These are phyloP conservation scores for Alisma plantagoaquatica DNA, from an alignment of 106 monocot species.

Conservation along the genomic window DNA sequence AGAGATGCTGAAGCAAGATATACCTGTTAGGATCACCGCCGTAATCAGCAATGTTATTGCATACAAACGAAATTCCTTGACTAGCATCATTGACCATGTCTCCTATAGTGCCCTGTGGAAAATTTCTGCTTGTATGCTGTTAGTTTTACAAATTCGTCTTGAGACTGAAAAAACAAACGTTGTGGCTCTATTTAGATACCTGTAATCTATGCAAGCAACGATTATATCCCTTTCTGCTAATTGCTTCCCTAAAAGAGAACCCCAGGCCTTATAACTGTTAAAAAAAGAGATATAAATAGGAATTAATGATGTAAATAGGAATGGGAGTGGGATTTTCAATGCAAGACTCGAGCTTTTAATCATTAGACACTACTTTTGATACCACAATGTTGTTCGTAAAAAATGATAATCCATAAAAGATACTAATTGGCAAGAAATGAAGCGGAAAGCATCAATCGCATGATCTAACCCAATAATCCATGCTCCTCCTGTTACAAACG, in stretches of 20 bases:
- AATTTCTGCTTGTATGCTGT: slow-evolving; percentile 45
- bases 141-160: slow-evolving; percentile 51
- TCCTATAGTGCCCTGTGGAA: slow-evolving; percentile 24
- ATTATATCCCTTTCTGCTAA: slow-evolving; percentile 24
- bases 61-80: slow-evolving; percentile 88
- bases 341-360: too few relatives aligned
- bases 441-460: too few relatives aligned
- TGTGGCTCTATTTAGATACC: neutral
- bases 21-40: slow-evolving; percentile 91
- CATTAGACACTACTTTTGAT: too few relatives aligned
- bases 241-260: slow-evolving; percentile 25
- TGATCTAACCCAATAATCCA: slow-evolving; percentile 97
- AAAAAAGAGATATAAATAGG: too few relatives aligned
- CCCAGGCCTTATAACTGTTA: slow-evolving; percentile 46
- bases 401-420: too few relatives aligned
- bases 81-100: slow-evolving; percentile 45
- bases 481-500: slow-evolving; percentile 97
- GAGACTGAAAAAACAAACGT: too few relatives aligned
- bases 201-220: slow-evolving; percentile 28
- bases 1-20: neutral
- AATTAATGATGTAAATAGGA: too few relatives aligned
- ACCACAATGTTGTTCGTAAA: too few relatives aligned
- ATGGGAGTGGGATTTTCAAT: too few relatives aligned
- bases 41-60: slow-evolving; percentile 60
- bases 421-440: too few relatives aligned